A percentile compares a stretch with the other conserved stretches of the same genome.
Evolutionary conservation across 2,329 filamentous ascomycete species (phyloP).

Genomic region (Fusarium kyushuense): DNA sequence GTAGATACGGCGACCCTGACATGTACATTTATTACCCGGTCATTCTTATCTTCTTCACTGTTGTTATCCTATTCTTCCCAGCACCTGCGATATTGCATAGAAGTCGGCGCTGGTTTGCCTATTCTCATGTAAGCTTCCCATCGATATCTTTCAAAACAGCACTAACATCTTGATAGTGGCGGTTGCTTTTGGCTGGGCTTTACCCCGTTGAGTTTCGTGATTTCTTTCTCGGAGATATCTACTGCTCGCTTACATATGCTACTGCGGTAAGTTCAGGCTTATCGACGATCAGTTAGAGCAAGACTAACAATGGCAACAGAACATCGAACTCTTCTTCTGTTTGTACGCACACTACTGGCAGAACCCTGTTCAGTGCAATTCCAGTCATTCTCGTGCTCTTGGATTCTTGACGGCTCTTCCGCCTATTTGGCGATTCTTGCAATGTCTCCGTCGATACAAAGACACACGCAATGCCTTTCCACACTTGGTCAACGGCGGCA

Average conservation of each 20-base stretch:
- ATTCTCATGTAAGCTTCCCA: slow-evolving; percentile 77
- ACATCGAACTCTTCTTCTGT: slow-evolving; percentile 94
- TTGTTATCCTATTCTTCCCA: slow-evolving; percentile 80
- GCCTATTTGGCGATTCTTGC: slow-evolving; percentile 88
- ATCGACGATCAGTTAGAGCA: neutral
- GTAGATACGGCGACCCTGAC: slow-evolving; percentile 69
- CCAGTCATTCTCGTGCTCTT: slow-evolving; percentile 81
- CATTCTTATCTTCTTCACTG: slow-evolving; percentile 77
- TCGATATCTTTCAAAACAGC: accelerated
- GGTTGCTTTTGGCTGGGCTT: slow-evolving; percentile 83
- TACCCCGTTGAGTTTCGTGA: slow-evolving; percentile 97
- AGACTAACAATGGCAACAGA: slow-evolving; percentile 62
- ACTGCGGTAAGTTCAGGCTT: slow-evolving; percentile 74
- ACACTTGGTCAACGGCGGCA: slow-evolving; percentile 91
- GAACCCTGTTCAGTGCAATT: slow-evolving; percentile 83
- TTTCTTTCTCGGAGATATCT: slow-evolving; percentile 98
- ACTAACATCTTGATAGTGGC: slow-evolving; percentile 70
- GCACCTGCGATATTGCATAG: slow-evolving; percentile 78
- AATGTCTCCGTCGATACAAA: slow-evolving; percentile 89
- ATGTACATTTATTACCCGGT: slow-evolving; percentile 91
- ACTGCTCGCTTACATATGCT: slow-evolving; percentile 92
- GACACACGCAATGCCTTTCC: slow-evolving; percentile 91
- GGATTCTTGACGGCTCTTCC: slow-evolving; percentile 89
- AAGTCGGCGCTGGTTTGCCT: slow-evolving; percentile 86
- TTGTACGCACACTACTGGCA: slow-evolving; percentile 85